Base-by-base conservation (phyloP, 768 basidiomycete species). In the Kwoniella bestiolae region DNA sequence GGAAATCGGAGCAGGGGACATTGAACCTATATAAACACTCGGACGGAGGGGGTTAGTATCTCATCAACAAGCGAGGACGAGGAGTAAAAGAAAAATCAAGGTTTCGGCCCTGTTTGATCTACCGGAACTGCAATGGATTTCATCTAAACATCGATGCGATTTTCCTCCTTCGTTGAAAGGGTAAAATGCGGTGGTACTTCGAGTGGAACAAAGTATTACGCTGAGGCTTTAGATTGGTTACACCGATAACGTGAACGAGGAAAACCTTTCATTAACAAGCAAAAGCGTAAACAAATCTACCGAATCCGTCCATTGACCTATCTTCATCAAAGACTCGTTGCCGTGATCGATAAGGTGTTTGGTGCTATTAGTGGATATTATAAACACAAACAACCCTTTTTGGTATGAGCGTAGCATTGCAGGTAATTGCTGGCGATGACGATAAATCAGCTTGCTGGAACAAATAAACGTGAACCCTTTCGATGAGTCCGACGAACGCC, bases 161-260 rank as follows among this genome's bases (percentile, higher is more conserved):
- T 25, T 44, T 56, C 34, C 56, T 56, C 38, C 56, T 25, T 44
- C 46, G 56, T 56, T 56, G 34, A 47, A 47, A 47, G 51, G 51
- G 31, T 34, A 1, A 32, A 16, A 23, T 53, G 11, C 25, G 14
- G 29, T 29, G 16, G 14, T 53, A 34, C 18, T 6, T 53, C 51
- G 29, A 47, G 57, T 59, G 57, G 45, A 59, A 59, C 57, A 59
- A 29, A 45, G 25, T 45, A 25, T 59, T 47, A 59, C 45, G 57
- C 21, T 56, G 38, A 56, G 35, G 21, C 41, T 53, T 56, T 31
- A 31, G 35, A 29, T 14, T 47, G 12, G 38, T 41, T 8, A 41
- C 8, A 8, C 38, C 38, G 46, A 47, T 47, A 9, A 9, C n/a
- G n/a, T 47, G 25, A 21, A 47, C n/a, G 23, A 21, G 25, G n/a